Conservation (phyloP, 2,329 filamentous ascomycete species). For the Fusarium xyrophilum region DNA sequence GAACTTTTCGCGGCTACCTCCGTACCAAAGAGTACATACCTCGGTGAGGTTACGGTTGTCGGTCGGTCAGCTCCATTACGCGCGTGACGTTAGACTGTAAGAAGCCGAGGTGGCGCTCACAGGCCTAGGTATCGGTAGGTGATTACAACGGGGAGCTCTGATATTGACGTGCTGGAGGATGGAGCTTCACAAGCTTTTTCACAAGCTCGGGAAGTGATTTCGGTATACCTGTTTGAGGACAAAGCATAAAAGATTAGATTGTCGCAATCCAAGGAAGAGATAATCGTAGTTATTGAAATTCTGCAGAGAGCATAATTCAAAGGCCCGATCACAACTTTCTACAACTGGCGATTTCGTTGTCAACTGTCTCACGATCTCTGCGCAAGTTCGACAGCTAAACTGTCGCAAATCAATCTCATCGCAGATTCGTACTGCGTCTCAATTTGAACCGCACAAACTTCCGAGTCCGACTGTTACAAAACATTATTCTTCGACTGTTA, state of each 20-base stretch:
- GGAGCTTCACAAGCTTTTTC: conserved; percentile 36
- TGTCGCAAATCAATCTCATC: background rate
- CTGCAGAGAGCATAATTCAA: conserved; percentile 12
- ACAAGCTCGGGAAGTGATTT: conserved; percentile 28
- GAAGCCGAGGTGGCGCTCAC: conserved; percentile 23
- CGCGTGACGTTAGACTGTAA: conserved; percentile 28
- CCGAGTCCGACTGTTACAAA: background rate
- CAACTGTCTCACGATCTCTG: conserved; percentile 5
- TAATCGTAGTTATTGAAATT: background rate
- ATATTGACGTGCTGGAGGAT: conserved; percentile 21
- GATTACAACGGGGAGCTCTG: conserved; percentile 11
- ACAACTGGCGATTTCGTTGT: conserved; percentile 6
- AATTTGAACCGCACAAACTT: background rate
- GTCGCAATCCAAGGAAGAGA: conserved; percentile 7
- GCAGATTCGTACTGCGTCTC: background rate
- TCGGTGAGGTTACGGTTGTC: conserved; percentile 24
- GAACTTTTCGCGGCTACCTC: too few relatives aligned
- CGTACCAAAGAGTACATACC: conserved; percentile 28
- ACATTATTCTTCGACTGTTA: background rate
- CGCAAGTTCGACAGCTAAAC: background rate
- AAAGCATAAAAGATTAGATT: conserved; percentile 32
- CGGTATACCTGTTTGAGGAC: conserved; percentile 18
- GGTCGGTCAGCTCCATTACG: conserved; percentile 27
- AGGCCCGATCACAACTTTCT: conserved; percentile 5
- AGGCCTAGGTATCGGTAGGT: conserved; percentile 10